These are phyloP conservation scores for Arabidopsis lyrata DNA, from an alignment of 441 rosid genomes.

Conservation along the genomic window DNA sequence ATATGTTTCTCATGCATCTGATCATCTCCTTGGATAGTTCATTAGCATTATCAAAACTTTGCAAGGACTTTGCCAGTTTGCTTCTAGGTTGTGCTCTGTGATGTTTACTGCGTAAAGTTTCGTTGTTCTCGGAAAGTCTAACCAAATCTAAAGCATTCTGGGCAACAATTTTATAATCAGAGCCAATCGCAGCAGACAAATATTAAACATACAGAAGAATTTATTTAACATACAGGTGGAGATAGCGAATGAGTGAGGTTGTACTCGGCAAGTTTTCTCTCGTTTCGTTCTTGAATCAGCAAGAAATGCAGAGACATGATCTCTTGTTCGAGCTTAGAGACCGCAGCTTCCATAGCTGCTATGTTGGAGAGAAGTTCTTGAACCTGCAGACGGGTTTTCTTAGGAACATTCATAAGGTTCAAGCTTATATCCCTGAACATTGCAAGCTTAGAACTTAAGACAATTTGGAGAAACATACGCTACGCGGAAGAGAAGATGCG, in stretches of 20 bases:
- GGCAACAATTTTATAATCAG: constrained; percentile 27
- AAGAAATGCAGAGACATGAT: constrained; percentile 73
- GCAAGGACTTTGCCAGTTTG: constrained; percentile 51
- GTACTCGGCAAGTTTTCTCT: constrained; percentile 80
- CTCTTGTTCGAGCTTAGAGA: constrained; percentile 66
- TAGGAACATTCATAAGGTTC: constrained; percentile 1
- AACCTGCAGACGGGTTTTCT: constrained; percentile 44
- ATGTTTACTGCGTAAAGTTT: constrained; percentile 30
- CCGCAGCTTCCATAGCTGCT: constrained; percentile 56
- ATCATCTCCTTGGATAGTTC: constrained; percentile 67
- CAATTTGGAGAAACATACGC: constrained; percentile 48
- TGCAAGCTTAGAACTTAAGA: constrained; percentile 9
- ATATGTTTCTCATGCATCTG: constrained; percentile 69
- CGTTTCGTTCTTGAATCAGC: constrained; percentile 79
- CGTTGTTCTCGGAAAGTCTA: constrained; percentile 26
- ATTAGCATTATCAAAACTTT: constrained; percentile 51
- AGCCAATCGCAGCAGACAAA: constrained; percentile 9
- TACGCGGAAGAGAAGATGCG: constrained; percentile 62
- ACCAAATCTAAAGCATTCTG: constrained; percentile 42
- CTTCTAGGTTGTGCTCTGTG: constrained; percentile 51
- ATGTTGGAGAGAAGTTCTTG: constrained; percentile 63
- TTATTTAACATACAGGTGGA: constrained; percentile 48
- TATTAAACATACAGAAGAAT: constrained; percentile 19
- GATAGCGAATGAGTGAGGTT: constrained; percentile 61
- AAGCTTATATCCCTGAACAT: background rate